phyloP scores from a whole-genome alignment of 108 stramenopile species.

The Fistulifera pelliculosa region DNA sequence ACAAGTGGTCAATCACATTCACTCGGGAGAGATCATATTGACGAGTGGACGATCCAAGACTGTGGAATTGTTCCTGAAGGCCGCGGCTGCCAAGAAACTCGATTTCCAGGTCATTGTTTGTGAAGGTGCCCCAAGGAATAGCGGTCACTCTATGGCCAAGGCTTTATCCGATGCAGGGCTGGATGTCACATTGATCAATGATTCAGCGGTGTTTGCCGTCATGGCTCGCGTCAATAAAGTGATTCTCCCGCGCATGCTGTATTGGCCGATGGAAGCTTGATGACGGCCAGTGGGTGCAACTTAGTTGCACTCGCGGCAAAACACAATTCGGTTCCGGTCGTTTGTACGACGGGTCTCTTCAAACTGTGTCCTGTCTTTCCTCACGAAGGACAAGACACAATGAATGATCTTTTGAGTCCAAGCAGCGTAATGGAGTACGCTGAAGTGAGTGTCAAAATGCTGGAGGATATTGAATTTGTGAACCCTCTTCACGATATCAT shows the following conservation, averaged over 20 bases:
- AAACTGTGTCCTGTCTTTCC: constrained; percentile 96
- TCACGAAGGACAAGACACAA: constrained; percentile 92
- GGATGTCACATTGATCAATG: constrained; percentile 37
- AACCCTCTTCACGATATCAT: constrained; percentile 95
- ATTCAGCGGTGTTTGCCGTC: constrained; percentile 48
- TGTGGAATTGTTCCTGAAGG: constrained; percentile 76
- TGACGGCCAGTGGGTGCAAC: constrained; percentile 84
- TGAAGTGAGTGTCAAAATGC: constrained; percentile 35
- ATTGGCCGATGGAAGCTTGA: constrained; percentile 93
- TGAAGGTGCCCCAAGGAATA: constrained; percentile 83
- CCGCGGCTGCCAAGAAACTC: constrained; percentile 78
- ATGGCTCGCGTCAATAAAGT: constrained; percentile 95
- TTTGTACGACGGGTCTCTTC: constrained; percentile 91
- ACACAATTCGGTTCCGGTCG: constrained; percentile 88
- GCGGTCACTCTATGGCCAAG: constrained; percentile 80
- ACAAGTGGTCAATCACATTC: constrained; percentile 87
- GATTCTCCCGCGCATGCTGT: constrained; percentile 91
- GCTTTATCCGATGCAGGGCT: constrained; percentile 75
- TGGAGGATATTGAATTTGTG: constrained; percentile 73
- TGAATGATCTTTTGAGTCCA: constrained; percentile 82
- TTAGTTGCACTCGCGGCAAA: constrained; percentile 90
- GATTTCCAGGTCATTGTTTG: constrained; percentile 94
- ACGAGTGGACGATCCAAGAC: constrained; percentile 84
- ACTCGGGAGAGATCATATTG: constrained; percentile 89
- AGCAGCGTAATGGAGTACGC: constrained; percentile 54